Percentiles rank a stretch among this genome's conserved stretches.
Conservation (phyloP, 192 early-diverging fungal genomes). For the Entomortierella beljakovae region DNA sequence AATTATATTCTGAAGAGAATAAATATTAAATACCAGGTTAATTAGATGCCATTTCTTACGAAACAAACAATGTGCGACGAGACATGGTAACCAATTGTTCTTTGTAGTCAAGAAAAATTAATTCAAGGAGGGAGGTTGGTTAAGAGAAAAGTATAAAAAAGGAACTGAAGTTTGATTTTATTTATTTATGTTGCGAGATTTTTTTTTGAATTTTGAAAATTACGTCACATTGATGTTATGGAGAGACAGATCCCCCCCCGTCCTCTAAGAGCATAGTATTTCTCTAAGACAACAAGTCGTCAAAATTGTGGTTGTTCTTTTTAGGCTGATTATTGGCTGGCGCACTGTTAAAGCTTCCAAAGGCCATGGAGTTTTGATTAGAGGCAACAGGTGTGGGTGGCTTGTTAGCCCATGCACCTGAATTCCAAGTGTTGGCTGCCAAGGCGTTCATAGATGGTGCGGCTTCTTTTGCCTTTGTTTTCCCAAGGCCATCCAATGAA, state of each 20-base stretch:
- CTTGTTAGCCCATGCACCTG: conserved; percentile 48
- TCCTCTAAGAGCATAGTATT: neutral
- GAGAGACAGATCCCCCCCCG: no score
- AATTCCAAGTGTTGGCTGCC: conserved; percentile 54
- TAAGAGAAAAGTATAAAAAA: neutral
- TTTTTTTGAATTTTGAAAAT: neutral
- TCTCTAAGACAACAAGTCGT: conserved; percentile 30
- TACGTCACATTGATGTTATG: neutral
- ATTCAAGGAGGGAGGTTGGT: neutral
- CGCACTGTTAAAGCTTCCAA: conserved; percentile 39
- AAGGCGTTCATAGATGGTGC: conserved; percentile 71
- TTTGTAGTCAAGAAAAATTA: neutral
- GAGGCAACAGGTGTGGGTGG: conserved; percentile 19
- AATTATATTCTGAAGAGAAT: neutral
- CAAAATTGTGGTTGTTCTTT: conserved; percentile 32
- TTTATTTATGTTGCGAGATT: no score
- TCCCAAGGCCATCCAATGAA: conserved; percentile 77
- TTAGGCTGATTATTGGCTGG: conserved; percentile 13
- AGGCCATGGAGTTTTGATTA: conserved; percentile 18
- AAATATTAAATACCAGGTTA: neutral
- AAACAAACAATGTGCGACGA: conserved; percentile 44
- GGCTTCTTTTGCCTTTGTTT: conserved; percentile 61
- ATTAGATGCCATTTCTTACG: conserved; percentile 11
- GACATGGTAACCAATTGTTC: conserved; percentile 9
- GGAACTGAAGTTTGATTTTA: no score